A percentile compares a stretch with the other conserved stretches of the same genome.
Evolutionary conservation across 129 eudicot species (phyloP).

Genomic region (Pseudognaphalium luteoalbum): DNA sequence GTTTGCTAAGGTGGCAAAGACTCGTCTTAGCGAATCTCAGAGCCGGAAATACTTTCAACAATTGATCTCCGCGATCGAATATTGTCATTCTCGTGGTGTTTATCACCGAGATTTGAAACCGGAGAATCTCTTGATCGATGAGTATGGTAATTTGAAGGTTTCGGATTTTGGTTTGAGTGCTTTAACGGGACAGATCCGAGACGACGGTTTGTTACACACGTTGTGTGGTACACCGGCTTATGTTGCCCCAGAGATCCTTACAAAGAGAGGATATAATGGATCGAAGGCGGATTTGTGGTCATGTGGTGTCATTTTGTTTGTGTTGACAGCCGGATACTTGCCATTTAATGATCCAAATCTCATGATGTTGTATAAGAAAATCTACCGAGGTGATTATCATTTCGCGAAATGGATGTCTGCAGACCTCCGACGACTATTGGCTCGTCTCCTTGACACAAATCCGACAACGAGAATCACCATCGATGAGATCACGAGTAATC

Average conservation of each 20-base stretch:
- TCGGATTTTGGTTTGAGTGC: constrained; percentile 86
- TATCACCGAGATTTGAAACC: constrained; percentile 84
- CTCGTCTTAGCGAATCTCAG: constrained; percentile 56
- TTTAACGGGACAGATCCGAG: constrained; percentile 42
- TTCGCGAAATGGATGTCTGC: constrained; percentile 77
- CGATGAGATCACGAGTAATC: constrained; percentile 56
- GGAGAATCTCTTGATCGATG: constrained; percentile 74
- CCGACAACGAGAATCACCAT: constrained; percentile 59
- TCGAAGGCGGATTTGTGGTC: constrained; percentile 79
- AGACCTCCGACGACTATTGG: constrained; percentile 56
- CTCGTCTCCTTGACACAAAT: constrained; percentile 61
- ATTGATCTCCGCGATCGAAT: constrained; percentile 69
- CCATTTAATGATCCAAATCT: constrained; percentile 79
- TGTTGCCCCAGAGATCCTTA: constrained; percentile 77
- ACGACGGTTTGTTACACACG: constrained; percentile 66
- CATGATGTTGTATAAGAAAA: constrained; percentile 73
- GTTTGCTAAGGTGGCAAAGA: constrained; percentile 55
- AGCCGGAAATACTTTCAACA: constrained; percentile 77
- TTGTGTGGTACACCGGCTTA: constrained; percentile 88
- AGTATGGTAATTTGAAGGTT: constrained; percentile 60
- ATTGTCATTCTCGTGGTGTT: constrained; percentile 76
- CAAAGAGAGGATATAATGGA: constrained; percentile 73
- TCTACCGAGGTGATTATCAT: constrained; percentile 64
- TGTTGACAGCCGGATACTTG: constrained; percentile 60
- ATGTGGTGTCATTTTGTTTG: constrained; percentile 71